Evolutionary conservation across 345 rosid species (phyloP).

Genomic region (Eucalyptus polybractea): DNA sequence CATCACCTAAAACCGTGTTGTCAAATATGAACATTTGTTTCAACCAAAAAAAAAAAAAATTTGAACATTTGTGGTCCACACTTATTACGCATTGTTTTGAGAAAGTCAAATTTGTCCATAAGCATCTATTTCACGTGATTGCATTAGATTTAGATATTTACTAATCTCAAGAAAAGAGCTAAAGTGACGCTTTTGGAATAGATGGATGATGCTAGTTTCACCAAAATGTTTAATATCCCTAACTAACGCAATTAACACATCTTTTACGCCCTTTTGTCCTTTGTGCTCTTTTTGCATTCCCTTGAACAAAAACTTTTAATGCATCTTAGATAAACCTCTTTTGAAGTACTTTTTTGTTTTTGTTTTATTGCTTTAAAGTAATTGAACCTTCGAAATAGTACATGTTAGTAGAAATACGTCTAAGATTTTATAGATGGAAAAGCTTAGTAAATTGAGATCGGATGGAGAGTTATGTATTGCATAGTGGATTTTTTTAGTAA

Average conservation of each 20-base stretch:
- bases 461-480: not conserved
- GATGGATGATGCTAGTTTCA: not conserved
- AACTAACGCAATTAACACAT: not conserved
- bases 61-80: not conserved
- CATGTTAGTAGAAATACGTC: not conserved
- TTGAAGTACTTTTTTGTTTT: not conserved
- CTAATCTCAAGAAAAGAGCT: not conserved
- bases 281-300: not conserved
- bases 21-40: not conserved
- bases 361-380: not conserved
- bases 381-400: rapidly evolving
- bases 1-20: not conserved
- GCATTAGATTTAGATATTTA: not conserved
- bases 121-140: not conserved
- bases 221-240: not conserved
- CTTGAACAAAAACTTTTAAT: not conserved
- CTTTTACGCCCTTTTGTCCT: not conserved
- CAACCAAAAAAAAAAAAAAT: too few relatives aligned
- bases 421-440: not conserved
- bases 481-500: not conserved
- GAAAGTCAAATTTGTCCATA: not conserved
- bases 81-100: not conserved
- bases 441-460: not conserved
- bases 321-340: not conserved
- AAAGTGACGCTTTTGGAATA: not conserved